Conservation (phyloP, 2,329 filamentous ascomycete species). For the Penicillium expansum region DNA sequence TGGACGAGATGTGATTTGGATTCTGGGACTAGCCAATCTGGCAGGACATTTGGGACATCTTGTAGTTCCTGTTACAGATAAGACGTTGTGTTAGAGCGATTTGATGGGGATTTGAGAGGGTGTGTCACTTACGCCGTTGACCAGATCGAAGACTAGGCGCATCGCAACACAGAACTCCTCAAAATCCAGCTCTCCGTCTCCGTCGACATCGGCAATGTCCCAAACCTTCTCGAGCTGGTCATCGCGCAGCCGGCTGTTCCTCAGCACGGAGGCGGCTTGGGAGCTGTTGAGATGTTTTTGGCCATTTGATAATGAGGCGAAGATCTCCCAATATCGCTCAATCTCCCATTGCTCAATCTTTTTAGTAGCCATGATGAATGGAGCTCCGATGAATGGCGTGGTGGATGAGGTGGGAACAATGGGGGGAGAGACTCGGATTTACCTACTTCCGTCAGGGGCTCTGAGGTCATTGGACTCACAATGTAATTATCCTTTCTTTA, state of each 20-base stretch:
- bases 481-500: neutral
- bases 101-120: neutral
- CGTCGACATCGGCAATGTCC: slow-evolving; percentile 96
- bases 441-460: slow-evolving; percentile 29
- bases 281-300: slow-evolving; percentile 64
- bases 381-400: slow-evolving; percentile 6
- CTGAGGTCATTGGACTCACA: slow-evolving; percentile 21
- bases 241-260: slow-evolving; percentile 69
- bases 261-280: slow-evolving; percentile 68
- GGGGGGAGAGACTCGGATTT: slow-evolving; percentile 14
- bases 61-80: slow-evolving; percentile 66
- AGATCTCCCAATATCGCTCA: slow-evolving; percentile 78
- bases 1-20: slow-evolving; percentile 89
- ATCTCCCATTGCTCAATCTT: slow-evolving; percentile 71
- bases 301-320: slow-evolving; percentile 64
- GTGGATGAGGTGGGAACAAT: slow-evolving; percentile 13
- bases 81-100: slow-evolving; percentile 8
- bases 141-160: slow-evolving; percentile 93
- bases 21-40: slow-evolving; percentile 96
- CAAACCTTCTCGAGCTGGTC: slow-evolving; percentile 94
- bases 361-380: slow-evolving; percentile 38
- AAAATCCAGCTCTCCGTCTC: slow-evolving; percentile 96
- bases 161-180: slow-evolving; percentile 99
- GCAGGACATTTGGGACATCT: slow-evolving; percentile 80
- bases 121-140: slow-evolving; percentile 74